Base-by-base conservation (phyloP, 441 rosid species). In the Adansonia rubrostipa region DNA sequence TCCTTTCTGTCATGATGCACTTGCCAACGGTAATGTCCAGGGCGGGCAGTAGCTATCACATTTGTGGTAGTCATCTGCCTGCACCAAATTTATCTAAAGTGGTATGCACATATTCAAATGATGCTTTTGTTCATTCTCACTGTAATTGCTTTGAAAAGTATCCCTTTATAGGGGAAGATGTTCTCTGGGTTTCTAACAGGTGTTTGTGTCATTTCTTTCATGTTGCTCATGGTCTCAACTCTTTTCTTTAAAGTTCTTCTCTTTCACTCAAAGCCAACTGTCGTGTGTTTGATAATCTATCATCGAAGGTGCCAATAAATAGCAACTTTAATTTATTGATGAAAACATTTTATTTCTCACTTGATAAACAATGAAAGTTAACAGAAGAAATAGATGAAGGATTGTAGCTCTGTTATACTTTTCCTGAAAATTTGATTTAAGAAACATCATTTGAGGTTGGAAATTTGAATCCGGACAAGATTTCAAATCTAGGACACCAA, bases 391-490 rank as follows among this genome's bases (percentile, higher is more conserved):
- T 22, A 48, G 42, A 69, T 48, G 54, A 69, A 48, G 42, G 9
- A 22, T 47, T 48, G 9, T 20, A 48, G 6, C 0, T 13, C 13
- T 48, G 58, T 69, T 69, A 69, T 40, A 22, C 42, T 69, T 69
- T 50, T 69, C 73, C 56, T 69, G 58, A 69, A 36, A 22, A 22
- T 69, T 69, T 69, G 58, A 48, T 69, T 51, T 48, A 57, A 14
- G 42, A 69, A 69, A 48, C 17, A 48, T 69, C 42, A 13, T 7
- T 2, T 20, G 40, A 9, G 6, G 14, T 45, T 70, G 58, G 22
- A 65, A 65, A 9, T 40, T 65, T 15, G 70, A 65, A 40, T 65
- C 20, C n/a, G 14, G 67, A 40, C 70, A 64, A n/a, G 45, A 14
- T 64, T 9, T 40, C 50, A 36, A 13, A 40, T 65, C 13, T 40